These are phyloP conservation scores for Terfezia claveryi DNA, from an alignment of 495 filamentous ascomycete genomes.

Conservation along the genomic window DNA sequence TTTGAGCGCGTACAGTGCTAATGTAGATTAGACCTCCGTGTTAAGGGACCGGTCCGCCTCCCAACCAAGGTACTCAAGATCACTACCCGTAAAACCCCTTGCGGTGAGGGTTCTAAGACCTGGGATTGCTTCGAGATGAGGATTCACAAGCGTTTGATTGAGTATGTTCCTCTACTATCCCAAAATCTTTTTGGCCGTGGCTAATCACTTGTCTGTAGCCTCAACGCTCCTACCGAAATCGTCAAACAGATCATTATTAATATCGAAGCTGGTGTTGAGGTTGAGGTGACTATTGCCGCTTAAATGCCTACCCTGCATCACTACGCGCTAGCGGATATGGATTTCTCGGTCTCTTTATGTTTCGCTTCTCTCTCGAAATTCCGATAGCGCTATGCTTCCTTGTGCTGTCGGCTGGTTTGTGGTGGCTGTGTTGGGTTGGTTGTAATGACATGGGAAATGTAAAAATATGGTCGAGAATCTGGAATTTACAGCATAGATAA, in stretches of 20 bases:
- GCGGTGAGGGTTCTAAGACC: slow-evolving; percentile 99
- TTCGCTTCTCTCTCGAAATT: no score
- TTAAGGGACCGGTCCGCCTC: slow-evolving; percentile 96
- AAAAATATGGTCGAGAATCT: no score
- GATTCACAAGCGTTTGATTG: slow-evolving; percentile 95
- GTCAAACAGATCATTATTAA: slow-evolving; percentile 99
- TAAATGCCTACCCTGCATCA: slow-evolving; percentile 26
- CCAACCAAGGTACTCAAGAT: slow-evolving; percentile 94
- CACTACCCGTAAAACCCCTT: slow-evolving; percentile 89
- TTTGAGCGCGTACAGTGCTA: not conserved
- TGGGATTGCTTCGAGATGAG: slow-evolving; percentile 99
- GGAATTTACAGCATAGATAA: no score
- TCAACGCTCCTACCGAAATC: slow-evolving; percentile 93
- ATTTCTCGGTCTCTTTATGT: no score
- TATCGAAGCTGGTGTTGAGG: slow-evolving; percentile 99
- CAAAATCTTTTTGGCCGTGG: not conserved
- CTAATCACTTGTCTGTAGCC: slow-evolving; percentile 27
- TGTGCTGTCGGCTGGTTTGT: no score
- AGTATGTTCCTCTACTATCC: slow-evolving; percentile 31
- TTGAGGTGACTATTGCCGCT: slow-evolving; percentile 98
- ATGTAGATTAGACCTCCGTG: slow-evolving; percentile 39
- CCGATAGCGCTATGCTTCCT: no score
- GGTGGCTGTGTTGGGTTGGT: no score
- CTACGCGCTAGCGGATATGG: no score
- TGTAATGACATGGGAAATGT: no score